Evolutionary conservation across 2,329 filamentous ascomycete genomes (phyloP), one percentile per base, ranked within the genome.

Genomic region (Pseudogymnoascus sp.): DNA sequence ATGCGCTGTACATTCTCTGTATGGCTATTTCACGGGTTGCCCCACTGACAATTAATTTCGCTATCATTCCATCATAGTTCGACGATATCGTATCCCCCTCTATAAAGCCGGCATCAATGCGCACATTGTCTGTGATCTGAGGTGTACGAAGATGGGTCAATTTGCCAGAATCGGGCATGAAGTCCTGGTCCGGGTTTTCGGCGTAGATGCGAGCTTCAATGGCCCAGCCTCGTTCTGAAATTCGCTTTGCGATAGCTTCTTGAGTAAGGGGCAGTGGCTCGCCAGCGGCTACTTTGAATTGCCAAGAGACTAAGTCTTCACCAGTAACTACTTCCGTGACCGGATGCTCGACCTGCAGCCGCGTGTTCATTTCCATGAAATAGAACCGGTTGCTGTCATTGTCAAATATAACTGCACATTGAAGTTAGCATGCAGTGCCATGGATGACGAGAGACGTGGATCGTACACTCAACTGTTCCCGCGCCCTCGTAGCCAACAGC

Each of bases 51-150:
- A 99, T 99, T 61, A 99, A 83, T 77, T 99, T 99, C 49, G 95
- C 91, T 68, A 99, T 96, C 95, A 99, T 99, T 28, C 95, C 95
- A 69, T 99, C 95, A 75, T 99, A 99, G 62, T 95, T 90, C 63
- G 93, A 91, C 0, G 93, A 96, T 2, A 99, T 90, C 66, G 91
- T 91, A 73, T 96, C 93, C 25, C 95, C 95, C 68, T 92, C 83
- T 28, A 93, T 85, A 73, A 97, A 97, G 1, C 95, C 95, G 52
- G 93, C 92, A 71, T 99, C 95, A 67, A 99, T 92, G 41, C 95
- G 87, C 33, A 97, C 84, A 66, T 92, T 89, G 0, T 88, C 82
- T 38, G 85, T 83, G 5, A 83, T 78, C 59, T 78, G 74, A 0
- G 93, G 93, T 1, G 90, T 92, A 35, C 85, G 83, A 9, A 97